Evolutionary conservation across 768 basidiomycete species (phyloP), one percentile per base, ranked within the genome.

Genomic region (Pleurotus tuoliensis): DNA sequence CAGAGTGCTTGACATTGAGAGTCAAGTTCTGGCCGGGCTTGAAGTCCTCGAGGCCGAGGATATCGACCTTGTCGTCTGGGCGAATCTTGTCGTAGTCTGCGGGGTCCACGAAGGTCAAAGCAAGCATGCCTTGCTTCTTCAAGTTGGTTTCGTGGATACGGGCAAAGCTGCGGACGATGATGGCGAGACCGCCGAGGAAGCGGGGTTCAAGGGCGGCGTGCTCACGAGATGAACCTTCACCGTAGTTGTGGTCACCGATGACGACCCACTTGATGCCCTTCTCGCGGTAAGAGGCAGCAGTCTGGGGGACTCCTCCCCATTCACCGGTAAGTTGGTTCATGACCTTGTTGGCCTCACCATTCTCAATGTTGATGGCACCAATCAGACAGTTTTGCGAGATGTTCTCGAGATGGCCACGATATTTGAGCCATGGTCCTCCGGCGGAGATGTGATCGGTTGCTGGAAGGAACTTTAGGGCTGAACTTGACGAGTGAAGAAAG

Each of bases 111-210:
- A 98, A 97, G 59, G 94, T 97, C 63, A 98, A 79, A 2, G 94
- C 94, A 60, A 98, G 91, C 92, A 96, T 94, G 64, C 94, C 94
- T 78, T 98, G 95, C 84, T 98, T 98, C 89, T 98, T 98, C 84
- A 94, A 77, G 81, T 95, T 94, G 69, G 93, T 93, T 78, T 92
- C 94, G 75, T 96, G 95, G 75, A 98, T 98, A 74, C 95, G 93
- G 53, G 95, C 95, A 73, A 98, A 98, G 34, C 92, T 94, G 71
- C 94, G 86, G 69, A 89, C 90, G 73, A 99, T 95, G 78, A 98
- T 91, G 25, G 96, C 96, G 56, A 94, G 81, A 60, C 95, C 96
- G 59, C 94, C 94, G 58, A 97, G 88, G 83, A 83, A 97, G 50
- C 94, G 88, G 22, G 94, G 94, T 74, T 96, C 94, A 55, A 97